Evolutionary conservation across 225 moss, liverwort and hornwort species (phyloP).

Genomic region (Climacium dendroides): DNA sequence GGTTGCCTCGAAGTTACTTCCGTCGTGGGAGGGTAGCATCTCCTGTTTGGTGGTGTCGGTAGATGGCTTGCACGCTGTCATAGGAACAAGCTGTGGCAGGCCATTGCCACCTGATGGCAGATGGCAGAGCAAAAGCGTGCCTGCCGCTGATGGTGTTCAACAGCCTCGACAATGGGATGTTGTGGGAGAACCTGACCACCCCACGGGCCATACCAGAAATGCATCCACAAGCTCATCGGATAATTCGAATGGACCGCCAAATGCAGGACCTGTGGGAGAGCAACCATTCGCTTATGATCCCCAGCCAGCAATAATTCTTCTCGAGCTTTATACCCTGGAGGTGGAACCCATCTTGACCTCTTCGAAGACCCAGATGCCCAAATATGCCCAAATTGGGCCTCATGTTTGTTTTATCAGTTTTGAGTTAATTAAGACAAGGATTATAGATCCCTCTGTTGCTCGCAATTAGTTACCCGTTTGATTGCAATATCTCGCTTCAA

Average conservation of each 20-base stretch:
- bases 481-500: background rate
- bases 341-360: constrained; percentile 11
- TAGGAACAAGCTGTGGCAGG: constrained; percentile 64
- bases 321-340: constrained; percentile 84
- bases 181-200: constrained; percentile 10
- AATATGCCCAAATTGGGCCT: background rate
- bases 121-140: constrained; percentile 37
- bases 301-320: constrained; percentile 71
- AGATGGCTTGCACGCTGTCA: constrained; percentile 70
- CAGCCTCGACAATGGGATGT: constrained; percentile 32
- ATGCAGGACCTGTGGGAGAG: constrained; percentile 26
- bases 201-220: background rate
- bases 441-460: background rate
- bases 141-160: constrained; percentile 10
- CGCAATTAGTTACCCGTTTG: background rate
- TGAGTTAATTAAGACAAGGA: background rate
- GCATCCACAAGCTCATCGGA: constrained; percentile 11
- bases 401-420: background rate
- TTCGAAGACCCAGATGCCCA: background rate
- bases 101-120: constrained; percentile 26
- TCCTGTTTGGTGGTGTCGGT: constrained; percentile 71
- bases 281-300: constrained; percentile 36
- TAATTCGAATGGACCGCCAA: constrained; percentile 18
- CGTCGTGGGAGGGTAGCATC: constrained; percentile 71
- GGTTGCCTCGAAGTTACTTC: constrained; percentile 63